Base-by-base conservation (phyloP, 495 filamentous ascomycete genomes). In the Chaetomium fimeti region DNA sequence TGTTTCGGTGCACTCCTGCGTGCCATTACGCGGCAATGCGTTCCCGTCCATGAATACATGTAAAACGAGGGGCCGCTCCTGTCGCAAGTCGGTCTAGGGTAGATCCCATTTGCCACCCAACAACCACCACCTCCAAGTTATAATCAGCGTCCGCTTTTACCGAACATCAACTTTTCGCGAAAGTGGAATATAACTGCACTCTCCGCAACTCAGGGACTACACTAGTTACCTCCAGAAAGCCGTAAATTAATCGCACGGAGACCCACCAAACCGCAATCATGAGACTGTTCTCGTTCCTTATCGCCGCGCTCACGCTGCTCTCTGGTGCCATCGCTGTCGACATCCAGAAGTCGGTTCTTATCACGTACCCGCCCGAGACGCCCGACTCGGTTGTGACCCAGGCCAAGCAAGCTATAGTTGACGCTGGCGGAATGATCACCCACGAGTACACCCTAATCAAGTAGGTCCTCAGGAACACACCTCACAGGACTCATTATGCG, bases 331-430 rank as follows among this genome's bases (percentile, higher is more conserved):
- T 78, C 24, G 81, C 83, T 56, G 78, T 83, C 27, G 81, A 82
- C 49, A 66, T 77, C 62, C 82, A 88, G 64, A 91, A 92, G 70
- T 84, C 88, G 55, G 85, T 93, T 57, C 84, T 96, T 64, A 81
- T 97, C 71, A 89, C 83, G 69, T 97, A 91, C 73, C 87, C 88
- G 27, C 77, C 84, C 45, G 81, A 86, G 56, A 93, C 91, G 8
- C 89, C 92, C 18, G 79, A 88, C 59, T 82, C 79, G 27, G 78
- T 94, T 22, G 68, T 96, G 25, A 76, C 84, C 16, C 71, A 89
- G 56, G 91, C 89, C 43, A 95, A 87, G 79, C 77, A 87, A 38
- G 86, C 85, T 0, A 85, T 97, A 67, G 75, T 76, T 28, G 79
- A 85, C 59, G 86, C 88, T 45, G 91, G 91, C 67, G 76, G 89